Conservation (phyloP, 73 alveolate species). For the Paramecium primaurelia region DNA sequence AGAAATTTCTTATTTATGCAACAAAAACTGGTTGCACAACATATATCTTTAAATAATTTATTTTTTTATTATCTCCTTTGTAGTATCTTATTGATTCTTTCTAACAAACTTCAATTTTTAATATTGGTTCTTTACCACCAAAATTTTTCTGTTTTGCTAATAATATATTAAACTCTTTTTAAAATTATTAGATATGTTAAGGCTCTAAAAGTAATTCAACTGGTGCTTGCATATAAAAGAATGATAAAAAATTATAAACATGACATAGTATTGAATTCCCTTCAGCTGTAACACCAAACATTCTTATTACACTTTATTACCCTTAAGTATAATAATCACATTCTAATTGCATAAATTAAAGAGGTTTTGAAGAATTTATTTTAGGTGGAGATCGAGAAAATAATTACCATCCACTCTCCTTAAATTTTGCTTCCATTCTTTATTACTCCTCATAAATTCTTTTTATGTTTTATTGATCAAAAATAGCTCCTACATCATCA, state of each 20-base stretch:
- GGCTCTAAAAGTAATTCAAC: slow-evolving; percentile 18
- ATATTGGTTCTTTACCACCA: slow-evolving; percentile 58
- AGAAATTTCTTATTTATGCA: slow-evolving; percentile 76
- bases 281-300: slow-evolving; percentile 94
- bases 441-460: not conserved
- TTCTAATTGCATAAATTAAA: slow-evolving; percentile 16
- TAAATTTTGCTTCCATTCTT: slow-evolving; percentile 16
- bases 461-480: not conserved
- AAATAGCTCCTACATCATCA: not conserved
- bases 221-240: slow-evolving; percentile 90
- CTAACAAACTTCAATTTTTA: slow-evolving; percentile 76
- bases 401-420: slow-evolving; percentile 49
- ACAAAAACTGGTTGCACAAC: slow-evolving; percentile 86
- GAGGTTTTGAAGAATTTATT: not conserved
- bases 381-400: not conserved
- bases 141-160: slow-evolving; percentile 63
- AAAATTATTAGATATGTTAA: slow-evolving; percentile 20
- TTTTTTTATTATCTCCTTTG: slow-evolving; percentile 61
- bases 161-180: slow-evolving; percentile 55
- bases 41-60: slow-evolving; percentile 79
- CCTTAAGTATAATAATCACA: slow-evolving; percentile 7
- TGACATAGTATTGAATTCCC: slow-evolving; percentile 94
- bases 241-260: slow-evolving; percentile 94
- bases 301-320: slow-evolving; percentile 65
- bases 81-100: slow-evolving; percentile 82